Conservation (phyloP, 2,329 filamentous ascomycete genomes). For the Paraphaeosphaeria sporulosa region DNA sequence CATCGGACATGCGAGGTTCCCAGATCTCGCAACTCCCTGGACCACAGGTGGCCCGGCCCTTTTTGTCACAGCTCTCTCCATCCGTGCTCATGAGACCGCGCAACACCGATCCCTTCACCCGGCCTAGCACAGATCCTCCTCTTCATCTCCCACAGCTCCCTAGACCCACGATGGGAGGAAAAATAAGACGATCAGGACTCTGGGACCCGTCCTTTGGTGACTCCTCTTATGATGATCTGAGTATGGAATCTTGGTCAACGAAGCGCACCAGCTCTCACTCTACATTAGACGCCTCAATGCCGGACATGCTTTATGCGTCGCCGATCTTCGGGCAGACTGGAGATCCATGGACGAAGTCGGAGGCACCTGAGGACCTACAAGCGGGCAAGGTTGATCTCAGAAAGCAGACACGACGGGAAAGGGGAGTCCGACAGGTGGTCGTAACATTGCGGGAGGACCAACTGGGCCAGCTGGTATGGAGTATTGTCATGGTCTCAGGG, state of each 20-base stretch:
- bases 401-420: conserved; percentile 15
- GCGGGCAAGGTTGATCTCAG: conserved; percentile 12
- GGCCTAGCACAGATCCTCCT: conserved; percentile 27
- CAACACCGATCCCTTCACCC: conserved; percentile 26
- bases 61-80: conserved; percentile 18
- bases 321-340: conserved; percentile 13
- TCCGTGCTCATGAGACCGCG: conserved; percentile 18
- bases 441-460: conserved; percentile 39
- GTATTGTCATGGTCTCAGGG: background rate
- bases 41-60: conserved; percentile 20
- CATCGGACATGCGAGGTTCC: conserved; percentile 7
- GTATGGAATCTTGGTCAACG: conserved; percentile 31
- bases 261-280: conserved; percentile 22
- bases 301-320: conserved; percentile 24
- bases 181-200: conserved; percentile 9
- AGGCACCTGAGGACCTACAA: conserved; percentile 12
- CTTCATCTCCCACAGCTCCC: conserved; percentile 26
- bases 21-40: background rate
- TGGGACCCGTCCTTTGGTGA: conserved; percentile 28
- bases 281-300: conserved; percentile 26
- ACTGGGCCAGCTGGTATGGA: conserved; percentile 29
- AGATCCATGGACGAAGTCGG: conserved; percentile 21
- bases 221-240: conserved; percentile 27
- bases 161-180: conserved; percentile 17
- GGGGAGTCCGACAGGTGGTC: conserved; percentile 26